These are phyloP conservation scores for Trichoderma pleuroti DNA, from an alignment of 2,329 filamentous ascomycete genomes.

Conservation along the genomic window DNA sequence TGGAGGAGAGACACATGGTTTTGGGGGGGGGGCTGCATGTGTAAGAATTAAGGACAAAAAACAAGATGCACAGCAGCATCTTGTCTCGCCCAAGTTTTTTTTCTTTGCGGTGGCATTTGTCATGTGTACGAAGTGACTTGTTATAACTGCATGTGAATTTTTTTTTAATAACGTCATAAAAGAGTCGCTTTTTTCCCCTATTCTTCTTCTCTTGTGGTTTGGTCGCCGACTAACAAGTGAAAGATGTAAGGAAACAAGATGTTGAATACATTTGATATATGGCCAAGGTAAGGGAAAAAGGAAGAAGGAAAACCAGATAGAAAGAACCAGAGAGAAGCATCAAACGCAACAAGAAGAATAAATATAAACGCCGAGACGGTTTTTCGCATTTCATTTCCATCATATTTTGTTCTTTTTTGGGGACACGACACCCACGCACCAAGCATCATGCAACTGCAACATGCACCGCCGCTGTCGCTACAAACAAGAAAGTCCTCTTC, in stretches of 20 bases:
- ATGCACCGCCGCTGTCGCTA: too few relatives aligned
- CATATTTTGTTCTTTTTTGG: not conserved
- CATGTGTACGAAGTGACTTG: not conserved
- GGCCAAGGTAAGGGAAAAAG: not conserved
- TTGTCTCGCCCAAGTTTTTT: not conserved
- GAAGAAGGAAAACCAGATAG: not conserved
- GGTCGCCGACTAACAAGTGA: not conserved
- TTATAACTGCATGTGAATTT: not conserved
- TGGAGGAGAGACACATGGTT: not conserved
- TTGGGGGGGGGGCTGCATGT: not conserved
- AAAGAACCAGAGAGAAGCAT: not conserved
- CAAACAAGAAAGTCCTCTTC: too few relatives aligned
- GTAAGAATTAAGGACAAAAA: not conserved
- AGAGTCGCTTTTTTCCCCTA: not conserved
- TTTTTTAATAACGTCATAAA: not conserved
- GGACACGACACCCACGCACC: too few relatives aligned
- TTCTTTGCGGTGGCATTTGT: not conserved
- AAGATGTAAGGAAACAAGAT: not conserved
- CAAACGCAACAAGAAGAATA: not conserved
- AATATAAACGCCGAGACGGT: conserved; percentile 3
- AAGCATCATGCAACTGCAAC: too few relatives aligned
- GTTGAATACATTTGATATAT: not conserved
- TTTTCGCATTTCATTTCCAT: conserved; percentile 11
- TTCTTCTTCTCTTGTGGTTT: not conserved
- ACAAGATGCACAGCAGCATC: not conserved